Evolutionary conservation across 768 basidiomycete genomes (phyloP).

Genomic region (Tricholoma matsutake): DNA sequence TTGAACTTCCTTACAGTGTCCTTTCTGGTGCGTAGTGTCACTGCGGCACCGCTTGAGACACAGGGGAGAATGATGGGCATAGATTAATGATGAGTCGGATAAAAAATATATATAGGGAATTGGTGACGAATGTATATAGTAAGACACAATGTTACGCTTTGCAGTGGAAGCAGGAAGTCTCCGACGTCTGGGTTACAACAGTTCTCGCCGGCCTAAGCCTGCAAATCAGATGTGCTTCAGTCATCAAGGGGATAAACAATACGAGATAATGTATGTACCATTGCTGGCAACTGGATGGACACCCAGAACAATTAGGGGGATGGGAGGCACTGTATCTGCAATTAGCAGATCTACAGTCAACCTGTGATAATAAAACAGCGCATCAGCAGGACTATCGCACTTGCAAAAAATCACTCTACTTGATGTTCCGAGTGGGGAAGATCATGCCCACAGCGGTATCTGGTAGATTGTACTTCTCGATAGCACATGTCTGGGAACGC

Average conservation of each 20-base stretch:
- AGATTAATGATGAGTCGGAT: too few relatives aligned
- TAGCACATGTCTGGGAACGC: constrained; percentile 9
- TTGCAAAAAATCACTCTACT: background rate
- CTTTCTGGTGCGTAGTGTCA: too few relatives aligned
- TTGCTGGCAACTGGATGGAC: constrained; percentile 11
- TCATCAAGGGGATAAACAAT: background rate
- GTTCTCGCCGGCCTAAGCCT: constrained; percentile 14
- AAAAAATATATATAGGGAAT: background rate
- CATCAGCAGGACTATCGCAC: background rate
- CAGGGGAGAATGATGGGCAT: too few relatives aligned
- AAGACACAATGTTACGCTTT: background rate
- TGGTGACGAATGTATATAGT: background rate
- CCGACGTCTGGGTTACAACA: background rate
- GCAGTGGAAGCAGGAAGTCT: constrained; percentile 6
- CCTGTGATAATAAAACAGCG: background rate
- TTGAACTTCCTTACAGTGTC: too few relatives aligned
- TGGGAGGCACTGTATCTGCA: constrained; percentile 15
- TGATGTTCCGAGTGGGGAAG: constrained; percentile 6
- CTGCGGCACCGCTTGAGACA: too few relatives aligned
- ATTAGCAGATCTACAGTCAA: constrained; percentile 12
- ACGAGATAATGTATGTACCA: constrained; percentile 5
- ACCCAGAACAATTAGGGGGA: constrained; percentile 6
- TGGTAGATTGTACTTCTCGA: constrained; percentile 15
- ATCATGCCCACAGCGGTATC: constrained; percentile 12
- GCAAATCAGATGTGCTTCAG: background rate